These are phyloP conservation scores for Hypoxylon sp. DNA, from an alignment of 2,329 filamentous ascomycete species.

Conservation along the genomic window DNA sequence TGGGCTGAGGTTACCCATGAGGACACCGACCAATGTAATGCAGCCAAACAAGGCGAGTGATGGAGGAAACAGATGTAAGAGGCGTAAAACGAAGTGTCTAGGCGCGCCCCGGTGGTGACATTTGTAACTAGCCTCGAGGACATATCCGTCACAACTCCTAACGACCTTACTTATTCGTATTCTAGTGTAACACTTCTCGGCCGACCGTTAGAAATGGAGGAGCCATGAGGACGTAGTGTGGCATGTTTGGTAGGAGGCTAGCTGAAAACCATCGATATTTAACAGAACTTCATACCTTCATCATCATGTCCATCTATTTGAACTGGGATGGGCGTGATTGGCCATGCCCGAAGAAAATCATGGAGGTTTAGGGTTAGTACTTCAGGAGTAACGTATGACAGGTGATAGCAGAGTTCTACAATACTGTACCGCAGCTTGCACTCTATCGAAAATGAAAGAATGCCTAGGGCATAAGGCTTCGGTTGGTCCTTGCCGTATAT, in stretches of 20 bases:
- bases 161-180: conserved; percentile 20
- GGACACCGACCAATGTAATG: conserved; percentile 25
- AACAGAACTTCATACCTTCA: conserved; percentile 7
- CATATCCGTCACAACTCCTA: conserved; percentile 14
- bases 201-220: neutral
- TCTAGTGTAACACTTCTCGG: conserved; percentile 16
- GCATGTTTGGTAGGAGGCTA: neutral
- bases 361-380: conserved; percentile 3
- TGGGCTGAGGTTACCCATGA: conserved; percentile 13
- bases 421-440: too few relatives aligned
- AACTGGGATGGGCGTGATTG: conserved; percentile 5
- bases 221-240: conserved; percentile 12
- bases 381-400: conserved; percentile 4
- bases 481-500: conserved; percentile 4
- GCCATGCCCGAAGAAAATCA: neutral
- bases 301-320: conserved; percentile 3
- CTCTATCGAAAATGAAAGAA: too few relatives aligned
- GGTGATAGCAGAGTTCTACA: neutral
- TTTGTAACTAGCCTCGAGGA: conserved; percentile 19
- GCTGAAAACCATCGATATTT: conserved; percentile 1
- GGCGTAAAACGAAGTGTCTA: conserved; percentile 8
- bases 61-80: conserved; percentile 26
- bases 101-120: conserved; percentile 2
- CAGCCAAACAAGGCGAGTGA: conserved; percentile 14
- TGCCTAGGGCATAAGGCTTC: conserved; percentile 4